Base-by-base conservation (phyloP, 371 early-diverging fungal genomes). In the Mortierella sp. region DNA sequence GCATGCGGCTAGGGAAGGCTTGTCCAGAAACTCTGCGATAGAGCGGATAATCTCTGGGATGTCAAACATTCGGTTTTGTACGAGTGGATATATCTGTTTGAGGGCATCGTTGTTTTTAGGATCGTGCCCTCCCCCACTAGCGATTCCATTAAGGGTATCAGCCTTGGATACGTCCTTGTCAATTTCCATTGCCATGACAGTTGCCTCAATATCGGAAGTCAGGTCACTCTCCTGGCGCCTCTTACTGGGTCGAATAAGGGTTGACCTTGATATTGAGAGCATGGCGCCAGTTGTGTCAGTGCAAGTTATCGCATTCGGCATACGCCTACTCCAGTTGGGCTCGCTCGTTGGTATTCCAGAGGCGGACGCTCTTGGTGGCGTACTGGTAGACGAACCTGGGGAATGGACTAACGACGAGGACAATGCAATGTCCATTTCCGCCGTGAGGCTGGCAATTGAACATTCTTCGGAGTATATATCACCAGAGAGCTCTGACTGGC, bases 1-100 rank as follows among this genome's bases (percentile, higher is more conserved):
- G 47, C 67, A 48, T 10, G 62, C 66, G 3, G 82, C 76, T 6
- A 81, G 62, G 5, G 82, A 72, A n/a, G 76, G 70, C 60, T 72
- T 76, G 58, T 81, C 76, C 45, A 81, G 45, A 63, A 81, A 81
- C 63, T 69, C 72, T 38, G 69, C 72, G 22, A 81, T 72, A 13
- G 63, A 75, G 1, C 76, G 76, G 36, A 81, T 63, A n/a, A 81
- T 81, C 41, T 81, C 82, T 22, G 82, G 82, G n/a, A 81, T 68
- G 13, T 81, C 76, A 68, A 81, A 76, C 63, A 81, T 59, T 19
- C 76, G 67, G 38, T 65, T 77, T 45, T 76, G 69, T 7, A 65
- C 72, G 16, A 68, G 62, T n/a, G 67, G 60, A 32, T 63, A 71
- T 59, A 22, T 48, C 13, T 40, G 61, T n/a, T 40, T 36, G 10